Percentiles rank a stretch among this genome's conserved stretches.
phyloP scores from a whole-genome alignment of 1,284 basidiomycete genomes.

The Heterobasidion irregulare region DNA sequence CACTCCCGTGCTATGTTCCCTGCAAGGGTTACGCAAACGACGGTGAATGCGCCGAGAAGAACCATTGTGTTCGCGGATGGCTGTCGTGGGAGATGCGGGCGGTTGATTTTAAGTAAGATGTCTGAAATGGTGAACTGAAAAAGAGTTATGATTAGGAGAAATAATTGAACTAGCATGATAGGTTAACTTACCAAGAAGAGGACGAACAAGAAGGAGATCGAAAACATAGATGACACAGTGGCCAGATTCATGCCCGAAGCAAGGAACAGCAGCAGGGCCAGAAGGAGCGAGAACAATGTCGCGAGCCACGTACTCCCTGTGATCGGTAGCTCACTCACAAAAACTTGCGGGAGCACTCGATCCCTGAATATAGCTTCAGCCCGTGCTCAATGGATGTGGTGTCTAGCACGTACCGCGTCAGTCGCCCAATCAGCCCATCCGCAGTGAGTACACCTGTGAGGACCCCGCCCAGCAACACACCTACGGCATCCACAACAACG shows the following conservation, averaged over 20 bases:
- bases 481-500: slow-evolving; percentile 54
- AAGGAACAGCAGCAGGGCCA: slow-evolving; percentile 49
- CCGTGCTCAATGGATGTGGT: background rate
- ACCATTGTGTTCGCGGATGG: slow-evolving; percentile 33
- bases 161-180: background rate
- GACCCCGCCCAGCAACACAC: slow-evolving; percentile 64
- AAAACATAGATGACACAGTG: slow-evolving; percentile 50
- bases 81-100: slow-evolving; percentile 44
- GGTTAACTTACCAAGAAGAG: slow-evolving; percentile 8
- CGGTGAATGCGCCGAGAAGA: slow-evolving; percentile 31
- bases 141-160: background rate
- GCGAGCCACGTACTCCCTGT: slow-evolving; percentile 49
- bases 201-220: slow-evolving; percentile 7
- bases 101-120: slow-evolving; percentile 54
- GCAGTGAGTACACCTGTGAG: slow-evolving; percentile 48
- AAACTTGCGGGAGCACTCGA: slow-evolving; percentile 46
- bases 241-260: slow-evolving; percentile 43
- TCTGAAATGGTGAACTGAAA: slow-evolving; percentile 8
- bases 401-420: slow-evolving; percentile 27
- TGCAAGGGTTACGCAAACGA: slow-evolving; percentile 28
- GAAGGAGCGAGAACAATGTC: slow-evolving; percentile 39
- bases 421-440: slow-evolving; percentile 47
- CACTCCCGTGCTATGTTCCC: slow-evolving; percentile 59
- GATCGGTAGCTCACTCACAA: slow-evolving; percentile 37
- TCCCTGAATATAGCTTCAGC: slow-evolving; percentile 21